A percentile compares a stretch with the other conserved stretches of the same genome.
Evolutionary conservation across 805 yeast genomes (phyloP).

Genomic region (Scheffersomyces amazonensis): DNA sequence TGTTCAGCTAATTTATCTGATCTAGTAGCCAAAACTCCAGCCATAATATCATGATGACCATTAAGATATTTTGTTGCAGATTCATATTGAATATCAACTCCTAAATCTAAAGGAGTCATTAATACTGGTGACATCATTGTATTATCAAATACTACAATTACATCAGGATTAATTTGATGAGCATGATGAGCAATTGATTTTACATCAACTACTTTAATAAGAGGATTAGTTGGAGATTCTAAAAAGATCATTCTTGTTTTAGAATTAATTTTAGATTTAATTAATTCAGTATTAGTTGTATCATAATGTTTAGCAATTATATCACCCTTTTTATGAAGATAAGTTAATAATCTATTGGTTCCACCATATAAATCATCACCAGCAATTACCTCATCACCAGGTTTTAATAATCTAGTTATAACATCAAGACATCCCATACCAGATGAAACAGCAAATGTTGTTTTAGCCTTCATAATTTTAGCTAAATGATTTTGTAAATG

Average conservation of each 20-base stretch:
- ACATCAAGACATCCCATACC: slow-evolving; percentile 95
- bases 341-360: slow-evolving; percentile 79
- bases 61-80: slow-evolving; percentile 89
- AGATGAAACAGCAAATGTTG: slow-evolving; percentile 77
- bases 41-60: slow-evolving; percentile 97
- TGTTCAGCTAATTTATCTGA: slow-evolving; percentile 61
- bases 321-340: slow-evolving; percentile 59
- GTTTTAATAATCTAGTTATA: slow-evolving; percentile 66
- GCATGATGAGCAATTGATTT: slow-evolving; percentile 63
- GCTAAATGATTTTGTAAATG: slow-evolving; percentile 75
- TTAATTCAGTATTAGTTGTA: slow-evolving; percentile 67
- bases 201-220: slow-evolving; percentile 83
- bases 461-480: slow-evolving; percentile 72
- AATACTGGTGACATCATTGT: slow-evolving; percentile 95
- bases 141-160: slow-evolving; percentile 83
- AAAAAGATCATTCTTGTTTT: slow-evolving; percentile 76
- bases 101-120: slow-evolving; percentile 81
- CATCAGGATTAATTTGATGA: slow-evolving; percentile 63
- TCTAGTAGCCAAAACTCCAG: slow-evolving; percentile 81
- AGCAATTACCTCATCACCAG: slow-evolving; percentile 90
- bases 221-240: slow-evolving; percentile 93
- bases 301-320: slow-evolving; percentile 74
- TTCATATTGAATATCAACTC: slow-evolving; percentile 90
- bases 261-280: slow-evolving; percentile 52
- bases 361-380: slow-evolving; percentile 97